phyloP scores from a whole-genome alignment of 495 filamentous ascomycete species.

The Penicillium mononematosum region DNA sequence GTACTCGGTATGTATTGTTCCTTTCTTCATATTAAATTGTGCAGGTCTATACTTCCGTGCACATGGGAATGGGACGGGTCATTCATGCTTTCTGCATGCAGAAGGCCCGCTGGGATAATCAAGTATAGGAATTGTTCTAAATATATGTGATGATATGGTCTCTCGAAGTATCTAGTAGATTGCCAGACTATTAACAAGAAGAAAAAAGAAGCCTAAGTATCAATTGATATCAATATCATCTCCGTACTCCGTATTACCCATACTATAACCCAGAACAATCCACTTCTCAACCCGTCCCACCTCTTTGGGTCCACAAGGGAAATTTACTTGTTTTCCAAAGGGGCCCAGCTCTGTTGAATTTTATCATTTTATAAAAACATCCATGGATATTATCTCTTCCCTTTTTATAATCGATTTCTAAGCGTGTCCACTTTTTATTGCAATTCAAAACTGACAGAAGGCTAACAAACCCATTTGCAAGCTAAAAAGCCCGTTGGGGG shows the following conservation, averaged over 20 bases:
- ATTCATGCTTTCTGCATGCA: slow-evolving; percentile 1
- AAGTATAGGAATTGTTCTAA: background rate
- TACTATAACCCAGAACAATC: background rate
- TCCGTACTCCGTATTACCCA: too few relatives aligned
- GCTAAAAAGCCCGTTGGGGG: background rate
- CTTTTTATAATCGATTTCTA: too few relatives aligned
- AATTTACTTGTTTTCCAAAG: too few relatives aligned
- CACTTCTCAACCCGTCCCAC: slow-evolving; percentile 6
- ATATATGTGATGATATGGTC: background rate
- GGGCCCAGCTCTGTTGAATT: too few relatives aligned
- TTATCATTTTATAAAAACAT: too few relatives aligned
- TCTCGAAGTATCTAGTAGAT: too few relatives aligned
- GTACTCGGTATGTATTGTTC: background rate
- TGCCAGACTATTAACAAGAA: too few relatives aligned
- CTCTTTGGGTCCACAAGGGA: background rate
- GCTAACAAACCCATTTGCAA: background rate
- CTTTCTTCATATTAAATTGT: background rate
- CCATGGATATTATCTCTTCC: too few relatives aligned
- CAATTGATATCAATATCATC: too few relatives aligned
- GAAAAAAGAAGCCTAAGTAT: too few relatives aligned
- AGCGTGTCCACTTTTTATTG: background rate
- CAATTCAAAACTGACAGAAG: background rate
- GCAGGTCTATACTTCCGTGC: background rate
- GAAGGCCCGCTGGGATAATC: background rate
- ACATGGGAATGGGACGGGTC: slow-evolving; percentile 1